Evolutionary conservation across 352 stramenopile genomes (phyloP).

Genomic region (Globisporangium spiculum): DNA sequence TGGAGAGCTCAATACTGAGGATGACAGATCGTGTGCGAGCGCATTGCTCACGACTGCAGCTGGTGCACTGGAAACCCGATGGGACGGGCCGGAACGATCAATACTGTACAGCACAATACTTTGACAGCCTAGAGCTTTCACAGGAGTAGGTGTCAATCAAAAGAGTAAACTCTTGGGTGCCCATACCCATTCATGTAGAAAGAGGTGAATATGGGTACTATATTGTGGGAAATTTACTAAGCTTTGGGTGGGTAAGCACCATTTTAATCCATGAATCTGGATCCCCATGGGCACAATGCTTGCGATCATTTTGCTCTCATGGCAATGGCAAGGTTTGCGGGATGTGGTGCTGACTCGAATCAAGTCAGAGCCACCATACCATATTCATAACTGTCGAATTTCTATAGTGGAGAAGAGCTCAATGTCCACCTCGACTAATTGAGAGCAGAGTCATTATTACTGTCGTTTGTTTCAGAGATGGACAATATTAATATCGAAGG

Average conservation of each 20-base stretch:
- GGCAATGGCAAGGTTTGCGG: no score
- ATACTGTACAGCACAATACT: no score
- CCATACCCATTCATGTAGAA: no score
- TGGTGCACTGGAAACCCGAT: constrained; percentile 6
- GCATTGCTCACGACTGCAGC: constrained; percentile 2
- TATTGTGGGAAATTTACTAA: no score
- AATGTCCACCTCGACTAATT: not conserved
- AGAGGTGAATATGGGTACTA: no score
- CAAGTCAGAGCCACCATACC: not conserved
- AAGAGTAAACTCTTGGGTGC: no score
- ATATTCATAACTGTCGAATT: not conserved
- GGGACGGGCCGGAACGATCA: not conserved
- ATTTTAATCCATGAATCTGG: no score
- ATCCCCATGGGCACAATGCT: no score
- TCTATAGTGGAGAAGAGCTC: not conserved
- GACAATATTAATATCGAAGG: not conserved
- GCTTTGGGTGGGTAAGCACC: no score
- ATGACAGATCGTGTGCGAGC: not conserved
- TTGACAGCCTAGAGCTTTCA: no score
- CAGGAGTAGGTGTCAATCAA: no score
- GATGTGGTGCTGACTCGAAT: not conserved
- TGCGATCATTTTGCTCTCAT: no score
- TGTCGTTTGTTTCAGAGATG: not conserved
- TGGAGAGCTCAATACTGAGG: not conserved
- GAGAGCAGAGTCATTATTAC: not conserved